Evolutionary conservation across 352 stramenopile species (phyloP), one percentile per base, ranked within the genome.

Genomic region (Phytophthora aleatoria): DNA sequence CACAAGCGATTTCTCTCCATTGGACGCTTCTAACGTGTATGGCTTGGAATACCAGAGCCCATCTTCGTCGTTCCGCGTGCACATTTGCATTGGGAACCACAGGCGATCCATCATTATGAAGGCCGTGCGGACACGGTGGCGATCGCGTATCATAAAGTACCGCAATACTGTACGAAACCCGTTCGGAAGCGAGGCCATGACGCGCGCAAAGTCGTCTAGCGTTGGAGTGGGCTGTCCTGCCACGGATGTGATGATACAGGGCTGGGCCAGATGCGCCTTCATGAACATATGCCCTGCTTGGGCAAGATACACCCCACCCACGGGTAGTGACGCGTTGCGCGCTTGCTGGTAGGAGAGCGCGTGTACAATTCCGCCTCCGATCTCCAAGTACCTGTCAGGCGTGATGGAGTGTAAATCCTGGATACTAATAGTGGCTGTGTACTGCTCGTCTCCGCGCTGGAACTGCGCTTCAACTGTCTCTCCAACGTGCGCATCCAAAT

Each of bases 281-380:
- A 95, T 89, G 50, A 98, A 89, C 90, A 98, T 97, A 74, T 96
- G 92, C 1, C 91, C 92, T 5, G 89, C 79, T 55, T 95, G 85
- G 2, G 90, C 89, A 58, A 97, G 61, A 73, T 95, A 96, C 13
- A 97, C 88, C 3, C 81, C 76, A 8, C 83, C 85, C 2, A 91
- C 77, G 0, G 81, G 75, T 9, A 96, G 62, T 30, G 89, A 93
- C 30, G 86, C 81, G 44, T 96, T 97, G 16, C 87, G 74, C 15
- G 89, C 87, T 73, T 96, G 86, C 49, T 96, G 86, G 58, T 97
- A 97, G 16, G 87, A 96, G 2, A 97, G 68, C 5, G 87, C 82
- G 59, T 97, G 91, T 13, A 97, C 75, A 57, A 97, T 92, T 11
- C 85, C 87, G 9, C 87, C 88, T 30, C 85, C 87, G 15, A 96